Evolutionary conservation across 495 filamentous ascomycete genomes (phyloP), one percentile per base, ranked within the genome.

Genomic region (Talaromyces stipitatus): DNA sequence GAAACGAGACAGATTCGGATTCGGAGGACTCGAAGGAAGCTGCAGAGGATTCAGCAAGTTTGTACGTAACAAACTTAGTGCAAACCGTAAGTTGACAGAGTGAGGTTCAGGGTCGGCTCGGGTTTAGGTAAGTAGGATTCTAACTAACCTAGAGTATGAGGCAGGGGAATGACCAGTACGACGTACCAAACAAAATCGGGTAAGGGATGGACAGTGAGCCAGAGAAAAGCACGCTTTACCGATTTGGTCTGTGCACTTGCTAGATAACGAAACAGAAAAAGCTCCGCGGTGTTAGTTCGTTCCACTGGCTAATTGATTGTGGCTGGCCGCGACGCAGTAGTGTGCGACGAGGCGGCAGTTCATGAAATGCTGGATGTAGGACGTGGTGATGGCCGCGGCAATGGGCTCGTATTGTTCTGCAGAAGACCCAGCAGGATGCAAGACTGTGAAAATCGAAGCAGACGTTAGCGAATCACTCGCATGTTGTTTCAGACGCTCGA

Each of bases 141-240:
- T 48, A 48, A 12, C 7, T 33, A 33, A 7, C 30, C 30, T 33
- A 33, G 30, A 6, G 45, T 26, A 48, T 48, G 45, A 48, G 45
- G 45, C 45, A 48, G 45, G 45, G 45, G 45, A 48, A 48, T 24
- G 24, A 26, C 24, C 24, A 48, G 20, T 12, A 23, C 20, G 45
- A 26, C 45, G 45, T 12, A 48, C 45, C 45, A 48, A 48, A 48
- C 45, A 48, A 48, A 41, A 48, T 48, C 45, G 45, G 45, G 45
- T 48, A 48, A 48, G 45, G 45, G 45, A 18, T 48, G 45, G 24
- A 26, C 22, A 48, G 24, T 26, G 45, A 23, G 14, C 45, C 45
- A 48, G 22, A 33, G 7, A 26, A 48, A 48, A 48, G 20, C 45
- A n/a, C 45, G 45, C 45, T 48, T 48, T 23, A 48, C 45, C 24